Evolutionary conservation across 768 basidiomycete species (phyloP).

Genomic region (Cystobasidium onofrii): DNA sequence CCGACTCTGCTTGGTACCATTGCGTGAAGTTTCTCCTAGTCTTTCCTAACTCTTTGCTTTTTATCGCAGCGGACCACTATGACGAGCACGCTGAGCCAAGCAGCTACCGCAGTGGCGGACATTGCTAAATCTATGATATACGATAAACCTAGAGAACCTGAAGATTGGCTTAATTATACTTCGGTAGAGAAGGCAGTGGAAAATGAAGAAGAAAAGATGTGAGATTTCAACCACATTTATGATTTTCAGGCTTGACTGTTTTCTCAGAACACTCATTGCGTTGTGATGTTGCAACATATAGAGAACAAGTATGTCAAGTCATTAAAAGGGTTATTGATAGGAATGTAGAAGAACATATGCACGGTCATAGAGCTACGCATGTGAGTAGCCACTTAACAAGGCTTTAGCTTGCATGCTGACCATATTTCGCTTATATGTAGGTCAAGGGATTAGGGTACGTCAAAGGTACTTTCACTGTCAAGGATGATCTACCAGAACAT

Average conservation of each 20-base stretch:
- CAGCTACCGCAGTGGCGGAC: background rate
- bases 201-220: slow-evolving; percentile 29
- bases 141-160: slow-evolving; percentile 22
- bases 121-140: slow-evolving; percentile 7
- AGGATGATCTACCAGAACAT: slow-evolving; percentile 29
- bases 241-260: too few species aligned
- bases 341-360: slow-evolving; percentile 20
- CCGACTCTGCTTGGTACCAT: too few species aligned
- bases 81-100: background rate
- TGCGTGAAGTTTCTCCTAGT: too few species aligned
- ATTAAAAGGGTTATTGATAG: slow-evolving; percentile 23
- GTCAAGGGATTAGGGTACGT: slow-evolving; percentile 30
- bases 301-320: slow-evolving; percentile 11
- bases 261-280: too few species aligned
- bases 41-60: too few species aligned
- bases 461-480: slow-evolving; percentile 29
- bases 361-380: slow-evolving; percentile 20
- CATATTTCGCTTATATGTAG: background rate
- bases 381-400: too few species aligned
- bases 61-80: too few species aligned
- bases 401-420: too few species aligned
- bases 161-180: slow-evolving; percentile 11
- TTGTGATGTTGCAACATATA: too few species aligned
- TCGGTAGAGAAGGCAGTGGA: slow-evolving; percentile 14
- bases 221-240: background rate